A percentile compares a stretch with the other conserved stretches of the same genome.
Evolutionary conservation across 176 grass and related monocot species (phyloP).

Genomic region (Raddia distichophylla): DNA sequence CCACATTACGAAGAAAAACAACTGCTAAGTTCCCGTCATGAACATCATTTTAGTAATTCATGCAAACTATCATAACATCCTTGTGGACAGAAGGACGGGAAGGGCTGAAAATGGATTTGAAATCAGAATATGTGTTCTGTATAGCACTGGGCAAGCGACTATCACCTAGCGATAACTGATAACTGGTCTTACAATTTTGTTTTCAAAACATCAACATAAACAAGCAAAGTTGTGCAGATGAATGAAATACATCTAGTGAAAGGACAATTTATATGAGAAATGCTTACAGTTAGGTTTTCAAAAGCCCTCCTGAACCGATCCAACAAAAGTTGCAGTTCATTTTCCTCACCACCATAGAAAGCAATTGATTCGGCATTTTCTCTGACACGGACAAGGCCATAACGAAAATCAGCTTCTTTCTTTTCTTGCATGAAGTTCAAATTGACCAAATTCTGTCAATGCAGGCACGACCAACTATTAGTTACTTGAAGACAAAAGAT

Average conservation of each 20-base stretch:
- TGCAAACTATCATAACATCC: not conserved
- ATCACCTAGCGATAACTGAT: slow-evolving; percentile 18
- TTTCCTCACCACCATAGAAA: slow-evolving; percentile 95
- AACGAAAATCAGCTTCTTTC: slow-evolving; percentile 99
- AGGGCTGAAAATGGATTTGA: slow-evolving; percentile 1
- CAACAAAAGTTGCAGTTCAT: slow-evolving; percentile 89
- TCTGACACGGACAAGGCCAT: slow-evolving; percentile 92
- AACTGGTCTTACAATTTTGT: not conserved
- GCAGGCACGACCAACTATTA: slow-evolving; percentile 31
- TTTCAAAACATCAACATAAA: slow-evolving; percentile 15
- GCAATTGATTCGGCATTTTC: slow-evolving; percentile 99
- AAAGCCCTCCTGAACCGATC: slow-evolving; percentile 90
- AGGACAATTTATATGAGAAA: slow-evolving; percentile 21
- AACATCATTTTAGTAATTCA: not conserved
- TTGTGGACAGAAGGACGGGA: not conserved
- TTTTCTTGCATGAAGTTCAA: slow-evolving; percentile 99
- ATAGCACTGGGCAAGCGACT: not conserved
- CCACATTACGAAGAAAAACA: not conserved
- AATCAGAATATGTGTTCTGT: slow-evolving; percentile 6
- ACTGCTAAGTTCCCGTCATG: not conserved
- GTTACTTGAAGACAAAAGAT: slow-evolving; percentile 28
- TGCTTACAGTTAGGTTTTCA: slow-evolving; percentile 86
- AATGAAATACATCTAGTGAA: slow-evolving; percentile 3
- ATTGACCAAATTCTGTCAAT: slow-evolving; percentile 81
- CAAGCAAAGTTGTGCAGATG: not conserved